Evolutionary conservation across 371 early-diverging fungal species (phyloP).

Genomic region (Mortierella sp.): DNA sequence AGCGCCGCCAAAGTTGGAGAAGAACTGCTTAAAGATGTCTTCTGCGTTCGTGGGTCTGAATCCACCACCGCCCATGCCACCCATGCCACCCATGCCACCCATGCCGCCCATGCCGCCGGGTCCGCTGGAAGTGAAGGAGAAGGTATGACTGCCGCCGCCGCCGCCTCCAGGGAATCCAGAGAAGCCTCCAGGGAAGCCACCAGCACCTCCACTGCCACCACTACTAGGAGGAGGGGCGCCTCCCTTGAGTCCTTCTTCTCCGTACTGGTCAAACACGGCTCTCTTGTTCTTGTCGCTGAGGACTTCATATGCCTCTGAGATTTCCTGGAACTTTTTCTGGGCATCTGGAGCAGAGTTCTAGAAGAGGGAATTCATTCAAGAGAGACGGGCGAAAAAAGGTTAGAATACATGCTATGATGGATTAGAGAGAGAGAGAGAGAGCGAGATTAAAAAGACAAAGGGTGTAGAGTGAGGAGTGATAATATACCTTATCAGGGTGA

Average conservation of each 20-base stretch:
- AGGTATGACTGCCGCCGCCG: slow-evolving; percentile 59
- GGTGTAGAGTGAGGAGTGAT: slow-evolving; percentile 51
- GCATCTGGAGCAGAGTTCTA: slow-evolving; percentile 38
- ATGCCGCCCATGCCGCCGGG: slow-evolving; percentile 23
- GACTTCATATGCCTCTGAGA: slow-evolving; percentile 90
- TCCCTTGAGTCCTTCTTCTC: slow-evolving; percentile 88
- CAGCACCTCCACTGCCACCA: slow-evolving; percentile 61
- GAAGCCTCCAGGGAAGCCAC: slow-evolving; percentile 54
- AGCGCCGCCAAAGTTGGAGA: slow-evolving; percentile 65
- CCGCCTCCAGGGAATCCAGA: slow-evolving; percentile 52
- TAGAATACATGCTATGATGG: too few relatives aligned
- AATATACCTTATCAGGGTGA: slow-evolving; percentile 82
- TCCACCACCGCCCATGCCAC: slow-evolving; percentile 69
- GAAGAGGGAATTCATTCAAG: slow-evolving; percentile 75
- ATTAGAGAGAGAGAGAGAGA: too few relatives aligned
- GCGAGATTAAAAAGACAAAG: too few relatives aligned
- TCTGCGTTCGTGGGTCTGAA: slow-evolving; percentile 91
- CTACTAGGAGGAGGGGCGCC: slow-evolving; percentile 47
- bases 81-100: slow-evolving; percentile 9
- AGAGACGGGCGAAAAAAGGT: neutral
- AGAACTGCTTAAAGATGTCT: slow-evolving; percentile 92
- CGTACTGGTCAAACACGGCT: slow-evolving; percentile 84
- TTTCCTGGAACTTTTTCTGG: slow-evolving; percentile 82
- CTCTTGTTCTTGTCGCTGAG: slow-evolving; percentile 89
- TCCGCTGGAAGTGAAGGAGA: slow-evolving; percentile 64